Evolutionary conservation across 805 yeast species (phyloP).

Genomic region (Zygoascus biomembranicola): DNA sequence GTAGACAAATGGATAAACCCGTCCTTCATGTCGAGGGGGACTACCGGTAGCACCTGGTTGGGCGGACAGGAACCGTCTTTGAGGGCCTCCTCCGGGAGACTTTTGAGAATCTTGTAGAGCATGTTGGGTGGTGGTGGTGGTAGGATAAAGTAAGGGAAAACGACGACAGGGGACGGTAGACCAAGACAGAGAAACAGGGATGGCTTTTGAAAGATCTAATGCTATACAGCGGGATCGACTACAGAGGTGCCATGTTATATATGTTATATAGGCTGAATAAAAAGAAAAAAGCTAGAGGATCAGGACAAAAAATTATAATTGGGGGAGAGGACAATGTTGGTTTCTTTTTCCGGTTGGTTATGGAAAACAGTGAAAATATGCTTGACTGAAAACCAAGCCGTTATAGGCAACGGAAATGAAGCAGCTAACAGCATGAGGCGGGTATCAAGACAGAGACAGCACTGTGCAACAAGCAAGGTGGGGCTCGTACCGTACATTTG

Average conservation of each 20-base stretch:
- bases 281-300: not conserved
- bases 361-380: not conserved
- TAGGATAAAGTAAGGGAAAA: too few relatives aligned
- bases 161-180: not conserved
- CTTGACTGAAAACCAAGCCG: not conserved
- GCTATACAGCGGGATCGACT: too few relatives aligned
- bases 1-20: slow-evolving; percentile 25
- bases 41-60: slow-evolving; percentile 16
- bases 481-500: too few relatives aligned
- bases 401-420: not conserved
- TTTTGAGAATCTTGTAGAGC: slow-evolving; percentile 19
- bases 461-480: too few relatives aligned
- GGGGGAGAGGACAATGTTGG: too few relatives aligned
- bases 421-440: not conserved
- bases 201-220: too few relatives aligned
- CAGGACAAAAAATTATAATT: not conserved
- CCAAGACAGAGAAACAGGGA: not conserved
- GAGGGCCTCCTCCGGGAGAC: slow-evolving; percentile 18
- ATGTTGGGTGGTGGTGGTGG: slow-evolving; percentile 21
- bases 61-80: slow-evolving; percentile 17
- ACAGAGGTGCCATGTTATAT: too few relatives aligned
- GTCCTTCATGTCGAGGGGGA: slow-evolving; percentile 21
- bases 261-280: not conserved
- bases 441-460: not conserved
- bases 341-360: too few relatives aligned